These are phyloP conservation scores for Periconia sp. DNA, from an alignment of 2,329 filamentous ascomycete species.

Conservation along the genomic window DNA sequence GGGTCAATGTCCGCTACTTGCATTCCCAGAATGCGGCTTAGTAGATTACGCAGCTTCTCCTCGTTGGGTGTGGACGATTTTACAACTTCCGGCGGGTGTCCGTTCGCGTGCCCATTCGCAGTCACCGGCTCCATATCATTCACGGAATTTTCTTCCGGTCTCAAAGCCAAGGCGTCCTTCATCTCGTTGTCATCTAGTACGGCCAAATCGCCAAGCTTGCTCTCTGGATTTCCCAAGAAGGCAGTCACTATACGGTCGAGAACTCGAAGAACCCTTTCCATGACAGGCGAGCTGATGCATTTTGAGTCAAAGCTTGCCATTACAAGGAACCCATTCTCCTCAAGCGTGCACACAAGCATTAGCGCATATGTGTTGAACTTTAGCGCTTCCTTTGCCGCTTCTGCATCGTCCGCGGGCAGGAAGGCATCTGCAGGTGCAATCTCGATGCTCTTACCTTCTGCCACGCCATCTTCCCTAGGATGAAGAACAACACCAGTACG, in stretches of 20 bases:
- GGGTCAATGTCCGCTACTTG: conserved; percentile 41
- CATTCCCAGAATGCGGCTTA: conserved; percentile 37
- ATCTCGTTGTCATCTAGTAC: conserved; percentile 36
- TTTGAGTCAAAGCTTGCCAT: conserved; percentile 71
- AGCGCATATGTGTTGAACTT: conserved; percentile 65
- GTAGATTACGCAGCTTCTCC: conserved; percentile 28
- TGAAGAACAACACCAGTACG: conserved; percentile 47
- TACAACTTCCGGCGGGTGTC: not conserved
- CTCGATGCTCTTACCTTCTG: conserved; percentile 21
- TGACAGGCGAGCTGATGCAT: conserved; percentile 58
- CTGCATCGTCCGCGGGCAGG: conserved; percentile 61
- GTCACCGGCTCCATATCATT: conserved; percentile 29
- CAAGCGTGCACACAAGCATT: conserved; percentile 69
- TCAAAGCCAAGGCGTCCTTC: conserved; percentile 31
- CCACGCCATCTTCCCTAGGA: conserved; percentile 36
- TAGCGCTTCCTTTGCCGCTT: conserved; percentile 65
- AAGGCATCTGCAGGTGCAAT: conserved; percentile 57
- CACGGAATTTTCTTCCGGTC: conserved; percentile 25
- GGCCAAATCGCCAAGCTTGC: conserved; percentile 35
- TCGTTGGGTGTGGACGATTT: conserved; percentile 30
- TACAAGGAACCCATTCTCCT: conserved; percentile 61
- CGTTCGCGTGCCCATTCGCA: conserved; percentile 6
- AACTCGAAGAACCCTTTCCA: conserved; percentile 61
- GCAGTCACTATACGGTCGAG: conserved; percentile 59
- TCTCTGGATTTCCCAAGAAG: conserved; percentile 53